A percentile compares a stretch with the other conserved stretches of the same genome.
These are phyloP conservation scores for Dillenia suffruticosa DNA, from an alignment of 164 flowering plant species.

Conservation along the genomic window DNA sequence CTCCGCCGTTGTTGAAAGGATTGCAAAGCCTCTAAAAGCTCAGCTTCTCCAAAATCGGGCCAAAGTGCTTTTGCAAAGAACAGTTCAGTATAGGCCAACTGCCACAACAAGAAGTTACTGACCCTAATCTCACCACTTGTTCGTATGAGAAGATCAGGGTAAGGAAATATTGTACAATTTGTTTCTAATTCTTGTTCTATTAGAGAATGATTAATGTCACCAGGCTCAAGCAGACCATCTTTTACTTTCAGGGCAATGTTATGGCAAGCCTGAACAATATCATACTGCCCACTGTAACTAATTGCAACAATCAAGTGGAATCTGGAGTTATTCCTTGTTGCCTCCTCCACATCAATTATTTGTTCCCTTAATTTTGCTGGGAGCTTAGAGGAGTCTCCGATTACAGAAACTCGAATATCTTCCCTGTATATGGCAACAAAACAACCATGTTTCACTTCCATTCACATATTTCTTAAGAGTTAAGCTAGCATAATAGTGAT, in stretches of 20 bases:
- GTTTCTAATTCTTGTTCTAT: conserved; percentile 23
- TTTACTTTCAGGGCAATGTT: conserved; percentile 27
- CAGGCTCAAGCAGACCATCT: conserved; percentile 22
- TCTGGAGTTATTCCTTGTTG: conserved; percentile 14
- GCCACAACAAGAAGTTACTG: conserved; percentile 37
- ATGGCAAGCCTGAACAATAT: conserved; percentile 31
- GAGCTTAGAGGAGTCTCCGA: conserved; percentile 29
- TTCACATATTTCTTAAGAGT: too few relatives aligned
- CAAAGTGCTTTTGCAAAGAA: conserved; percentile 24
- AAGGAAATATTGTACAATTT: conserved; percentile 14
- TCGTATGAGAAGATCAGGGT: conserved; percentile 32
- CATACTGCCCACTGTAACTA: conserved; percentile 28
- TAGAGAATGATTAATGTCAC: conserved; percentile 19
- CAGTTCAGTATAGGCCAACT: conserved; percentile 29
- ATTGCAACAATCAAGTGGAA: conserved; percentile 24
- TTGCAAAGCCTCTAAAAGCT: conserved; percentile 23
- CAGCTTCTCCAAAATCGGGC: conserved; percentile 39
- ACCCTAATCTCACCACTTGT: conserved; percentile 37
- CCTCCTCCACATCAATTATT: conserved; percentile 15
- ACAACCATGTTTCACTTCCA: too few relatives aligned
- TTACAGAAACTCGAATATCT: conserved; percentile 17
- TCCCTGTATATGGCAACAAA: conserved; percentile 11
- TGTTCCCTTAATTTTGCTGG: conserved; percentile 12
- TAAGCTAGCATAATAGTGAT: too few relatives aligned
- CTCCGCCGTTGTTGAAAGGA: conserved; percentile 26